Conservation (phyloP, 208 protist genomes). For the Lotmaria passim region DNA sequence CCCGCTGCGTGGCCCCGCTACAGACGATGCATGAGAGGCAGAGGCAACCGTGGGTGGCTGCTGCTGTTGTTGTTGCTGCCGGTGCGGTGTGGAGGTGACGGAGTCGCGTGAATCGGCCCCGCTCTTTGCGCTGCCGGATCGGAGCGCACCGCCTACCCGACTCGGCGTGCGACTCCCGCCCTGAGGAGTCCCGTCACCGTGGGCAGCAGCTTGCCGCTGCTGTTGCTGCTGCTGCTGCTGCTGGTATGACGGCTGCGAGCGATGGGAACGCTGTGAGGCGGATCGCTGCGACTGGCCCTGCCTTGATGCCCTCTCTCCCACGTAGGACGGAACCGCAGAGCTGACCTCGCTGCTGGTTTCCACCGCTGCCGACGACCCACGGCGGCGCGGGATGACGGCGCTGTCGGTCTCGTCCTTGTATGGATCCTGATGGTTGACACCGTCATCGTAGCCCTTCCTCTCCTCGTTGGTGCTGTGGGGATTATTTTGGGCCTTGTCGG, state of each 20-base stretch:
- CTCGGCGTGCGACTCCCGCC: conserved; percentile 1
- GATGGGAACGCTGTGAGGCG: background rate
- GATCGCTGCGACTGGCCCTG: background rate
- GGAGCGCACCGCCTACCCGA: background rate
- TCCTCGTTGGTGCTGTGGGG: background rate
- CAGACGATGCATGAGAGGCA: background rate
- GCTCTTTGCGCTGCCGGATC: background rate
- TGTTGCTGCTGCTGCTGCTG: conserved; percentile 18
- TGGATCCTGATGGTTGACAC: too few relatives aligned
- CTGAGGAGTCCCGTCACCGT: too few relatives aligned
- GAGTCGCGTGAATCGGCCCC: background rate
- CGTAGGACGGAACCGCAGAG: background rate
- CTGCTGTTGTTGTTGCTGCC: conserved; percentile 18
- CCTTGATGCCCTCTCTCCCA: background rate
- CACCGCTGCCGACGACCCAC: background rate
- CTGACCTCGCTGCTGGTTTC: conserved; percentile 1
- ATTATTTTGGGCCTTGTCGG: background rate
- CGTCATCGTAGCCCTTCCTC: background rate
- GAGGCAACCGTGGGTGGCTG: background rate
- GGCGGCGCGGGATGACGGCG: conserved; percentile 9
- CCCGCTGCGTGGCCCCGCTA: background rate
- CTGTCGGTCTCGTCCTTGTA: too few relatives aligned
- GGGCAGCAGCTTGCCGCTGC: too few relatives aligned
- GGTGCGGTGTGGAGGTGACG: conserved; percentile 1
- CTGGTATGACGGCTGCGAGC: background rate